phyloP scores from a whole-genome alignment of 2,329 filamentous ascomycete species.

The Tolypocladium nubicola region DNA sequence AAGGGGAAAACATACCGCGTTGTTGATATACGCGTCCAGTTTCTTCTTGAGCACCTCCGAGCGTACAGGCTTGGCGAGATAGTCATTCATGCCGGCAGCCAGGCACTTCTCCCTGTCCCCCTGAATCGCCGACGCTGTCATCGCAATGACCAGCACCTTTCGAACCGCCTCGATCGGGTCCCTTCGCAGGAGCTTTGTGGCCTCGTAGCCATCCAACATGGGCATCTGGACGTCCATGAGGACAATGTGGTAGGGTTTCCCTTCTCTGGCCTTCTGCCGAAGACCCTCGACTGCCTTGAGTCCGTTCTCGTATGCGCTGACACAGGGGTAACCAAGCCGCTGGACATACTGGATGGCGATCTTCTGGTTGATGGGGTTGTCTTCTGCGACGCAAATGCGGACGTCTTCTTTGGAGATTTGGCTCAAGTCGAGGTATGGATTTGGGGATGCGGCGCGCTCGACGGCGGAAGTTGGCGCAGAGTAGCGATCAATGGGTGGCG shows the following conservation, averaged over 20 bases:
- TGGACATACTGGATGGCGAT: conserved; percentile 88
- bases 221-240: conserved; percentile 98
- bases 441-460: conserved; percentile 28
- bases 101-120: conserved; percentile 91
- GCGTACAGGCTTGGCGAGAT: conserved; percentile 89
- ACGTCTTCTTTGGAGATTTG: conserved; percentile 66
- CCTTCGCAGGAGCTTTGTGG: conserved; percentile 70
- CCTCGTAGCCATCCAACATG: conserved; percentile 83
- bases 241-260: conserved; percentile 75
- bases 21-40: conserved; percentile 48
- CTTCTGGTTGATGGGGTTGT: conserved; percentile 89
- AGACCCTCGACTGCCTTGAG: conserved; percentile 79
- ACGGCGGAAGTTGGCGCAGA: conserved; percentile 15
- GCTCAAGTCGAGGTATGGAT: conserved; percentile 55
- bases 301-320: conserved; percentile 85
- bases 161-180: conserved; percentile 68
- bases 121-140: conserved; percentile 92
- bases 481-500: conserved; percentile 25
- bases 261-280: conserved; percentile 59
- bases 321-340: conserved; percentile 69
- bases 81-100: conserved; percentile 97
- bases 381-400: conserved; percentile 86
- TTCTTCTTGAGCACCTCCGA: conserved; percentile 79
- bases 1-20: conserved; percentile 14
- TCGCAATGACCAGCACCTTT: conserved; percentile 85